These are phyloP conservation scores for Aspergillus olivimuriae DNA, from an alignment of 495 filamentous ascomycete genomes.

Conservation along the genomic window DNA sequence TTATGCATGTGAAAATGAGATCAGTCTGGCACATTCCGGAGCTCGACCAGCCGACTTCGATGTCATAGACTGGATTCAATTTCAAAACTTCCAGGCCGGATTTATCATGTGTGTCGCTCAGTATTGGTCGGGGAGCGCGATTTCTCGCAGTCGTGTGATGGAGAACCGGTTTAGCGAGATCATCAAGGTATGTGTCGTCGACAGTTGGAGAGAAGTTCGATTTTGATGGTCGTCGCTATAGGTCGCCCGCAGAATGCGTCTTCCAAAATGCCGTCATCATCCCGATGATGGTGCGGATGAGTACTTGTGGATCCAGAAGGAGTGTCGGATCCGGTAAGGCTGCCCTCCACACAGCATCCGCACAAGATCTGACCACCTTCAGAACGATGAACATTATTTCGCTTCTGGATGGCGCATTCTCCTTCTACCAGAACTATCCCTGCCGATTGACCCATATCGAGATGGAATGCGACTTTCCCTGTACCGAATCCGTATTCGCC, in stretches of 20 bases:
- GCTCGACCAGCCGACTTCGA: constrained; percentile 16
- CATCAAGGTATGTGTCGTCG: constrained; percentile 31
- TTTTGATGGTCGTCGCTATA: background rate
- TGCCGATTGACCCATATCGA: constrained; percentile 33
- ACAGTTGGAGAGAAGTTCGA: too few species aligned
- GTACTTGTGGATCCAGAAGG: constrained; percentile 37
- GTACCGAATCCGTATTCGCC: constrained; percentile 29
- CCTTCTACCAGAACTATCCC: constrained; percentile 40
- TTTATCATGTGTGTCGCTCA: constrained; percentile 37
- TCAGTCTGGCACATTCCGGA: constrained; percentile 24
- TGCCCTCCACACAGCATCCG: too few species aligned
- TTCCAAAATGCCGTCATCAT: constrained; percentile 29
- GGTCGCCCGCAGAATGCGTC: constrained; percentile 32
- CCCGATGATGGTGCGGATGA: constrained; percentile 25
- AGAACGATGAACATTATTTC: constrained; percentile 35
- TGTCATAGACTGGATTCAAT: constrained; percentile 28
- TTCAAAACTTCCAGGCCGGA: constrained; percentile 40
- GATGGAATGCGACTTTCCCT: constrained; percentile 36
- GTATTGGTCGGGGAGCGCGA: constrained; percentile 40
- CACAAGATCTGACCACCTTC: constrained; percentile 10
- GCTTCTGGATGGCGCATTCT: constrained; percentile 39
- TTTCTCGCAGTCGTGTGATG: constrained; percentile 37
- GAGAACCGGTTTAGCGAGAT: constrained; percentile 40
- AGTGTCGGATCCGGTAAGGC: constrained; percentile 39
- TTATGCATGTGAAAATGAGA: constrained; percentile 37